phyloP scores from a whole-genome alignment of 2,329 filamentous ascomycete genomes.

The Venturia asperata region DNA sequence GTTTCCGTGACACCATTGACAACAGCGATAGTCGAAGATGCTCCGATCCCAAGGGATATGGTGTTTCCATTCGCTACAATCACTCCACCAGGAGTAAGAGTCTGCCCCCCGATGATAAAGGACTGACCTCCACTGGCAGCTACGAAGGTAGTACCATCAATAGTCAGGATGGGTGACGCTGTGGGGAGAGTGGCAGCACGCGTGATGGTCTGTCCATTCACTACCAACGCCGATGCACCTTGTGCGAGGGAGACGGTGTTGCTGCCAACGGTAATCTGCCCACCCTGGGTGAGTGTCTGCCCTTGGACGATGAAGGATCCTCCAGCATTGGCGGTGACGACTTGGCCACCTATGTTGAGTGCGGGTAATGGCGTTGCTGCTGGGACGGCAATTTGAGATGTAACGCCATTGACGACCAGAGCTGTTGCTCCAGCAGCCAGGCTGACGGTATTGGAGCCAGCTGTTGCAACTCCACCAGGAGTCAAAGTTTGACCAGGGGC shows the following conservation, averaged over 20 bases:
- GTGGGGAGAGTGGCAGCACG: constrained; percentile 21
- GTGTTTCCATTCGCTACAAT: constrained; percentile 31
- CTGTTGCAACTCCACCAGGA: constrained; percentile 34
- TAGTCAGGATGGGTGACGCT: constrained; percentile 23
- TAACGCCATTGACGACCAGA: constrained; percentile 28
- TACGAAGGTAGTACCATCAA: constrained; percentile 27
- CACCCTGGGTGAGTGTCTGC: constrained; percentile 20
- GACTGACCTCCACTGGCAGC: constrained; percentile 19
- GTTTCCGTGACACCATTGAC: constrained; percentile 27
- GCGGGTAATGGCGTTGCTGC: constrained; percentile 22
- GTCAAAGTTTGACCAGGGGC: constrained; percentile 31
- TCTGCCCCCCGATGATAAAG: constrained; percentile 36
- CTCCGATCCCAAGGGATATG: constrained; percentile 28
- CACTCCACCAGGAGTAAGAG: constrained; percentile 31
- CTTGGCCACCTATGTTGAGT: constrained; percentile 28
- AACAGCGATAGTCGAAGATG: constrained; percentile 14
- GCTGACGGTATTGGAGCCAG: constrained; percentile 36
- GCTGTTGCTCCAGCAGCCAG: constrained; percentile 35
- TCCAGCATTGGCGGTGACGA: constrained; percentile 20
- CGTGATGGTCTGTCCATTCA: constrained; percentile 21
- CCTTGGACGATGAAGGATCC: constrained; percentile 18
- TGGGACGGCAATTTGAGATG: constrained; percentile 20
- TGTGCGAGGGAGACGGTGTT: constrained; percentile 18
- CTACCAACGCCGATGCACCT: constrained; percentile 12
- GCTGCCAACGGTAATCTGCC: constrained; percentile 18